Percentiles rank a stretch among this genome's conserved stretches.
phyloP scores from a whole-genome alignment of 2,329 filamentous ascomycete species.

The Colletotrichum abscissum region DNA sequence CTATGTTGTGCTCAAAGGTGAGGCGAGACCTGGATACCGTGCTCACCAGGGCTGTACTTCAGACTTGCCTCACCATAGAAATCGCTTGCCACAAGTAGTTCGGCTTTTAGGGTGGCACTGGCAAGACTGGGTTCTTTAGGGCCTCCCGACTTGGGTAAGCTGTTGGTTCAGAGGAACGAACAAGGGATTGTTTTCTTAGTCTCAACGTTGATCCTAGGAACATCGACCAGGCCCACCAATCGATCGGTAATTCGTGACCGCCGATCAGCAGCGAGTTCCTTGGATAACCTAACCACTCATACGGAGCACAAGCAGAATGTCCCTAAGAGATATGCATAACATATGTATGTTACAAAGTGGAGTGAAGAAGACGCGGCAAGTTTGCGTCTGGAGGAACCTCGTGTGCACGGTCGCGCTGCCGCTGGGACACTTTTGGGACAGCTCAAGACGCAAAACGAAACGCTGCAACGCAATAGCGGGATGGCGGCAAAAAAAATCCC shows the following conservation, averaged over 20 bases:
- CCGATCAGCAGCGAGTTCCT: not conserved
- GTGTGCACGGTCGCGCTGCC: not conserved
- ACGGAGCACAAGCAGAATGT: not conserved
- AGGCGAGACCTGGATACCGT: not conserved
- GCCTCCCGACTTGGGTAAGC: not conserved
- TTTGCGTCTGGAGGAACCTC: not conserved
- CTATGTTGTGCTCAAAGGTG: not conserved
- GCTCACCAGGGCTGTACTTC: not conserved
- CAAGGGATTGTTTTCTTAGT: not conserved
- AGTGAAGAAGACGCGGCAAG: not conserved
- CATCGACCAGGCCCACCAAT: not conserved
- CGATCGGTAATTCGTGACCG: not conserved
- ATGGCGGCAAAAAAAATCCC: conserved; percentile 8
- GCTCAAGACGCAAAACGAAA: conserved; percentile 17
- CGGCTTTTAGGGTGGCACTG: not conserved
- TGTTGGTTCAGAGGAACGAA: not conserved
- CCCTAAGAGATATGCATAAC: not conserved
- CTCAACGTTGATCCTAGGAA: not conserved
- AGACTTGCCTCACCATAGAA: not conserved
- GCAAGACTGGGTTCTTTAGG: not conserved
- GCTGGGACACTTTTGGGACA: not conserved
- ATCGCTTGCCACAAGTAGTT: not conserved
- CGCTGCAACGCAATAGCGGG: conserved; percentile 12
- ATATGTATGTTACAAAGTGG: not conserved
- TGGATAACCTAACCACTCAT: not conserved